Base-by-base conservation (phyloP, 176 grass and related monocot species). In the Secale cereale region DNA sequence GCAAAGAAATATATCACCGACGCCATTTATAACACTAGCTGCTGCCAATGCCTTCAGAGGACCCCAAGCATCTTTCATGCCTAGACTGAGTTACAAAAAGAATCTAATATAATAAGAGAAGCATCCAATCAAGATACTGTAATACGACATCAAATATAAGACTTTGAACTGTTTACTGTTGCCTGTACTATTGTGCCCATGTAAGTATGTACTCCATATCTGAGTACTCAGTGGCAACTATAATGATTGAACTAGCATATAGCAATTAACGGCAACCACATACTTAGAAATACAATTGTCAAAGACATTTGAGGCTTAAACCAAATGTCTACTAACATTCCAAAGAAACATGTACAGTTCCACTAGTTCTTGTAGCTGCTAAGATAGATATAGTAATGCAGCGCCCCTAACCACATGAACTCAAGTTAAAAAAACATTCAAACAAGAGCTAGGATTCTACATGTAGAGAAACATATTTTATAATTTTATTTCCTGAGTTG, bases 21-120 rank as follows among this genome's bases (percentile, higher is more conserved):
- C 59, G 65, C 78, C 87, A 86, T 98, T 98, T 80, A 98, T 65
- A 78, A 88, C 78, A 89, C 88, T 98, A 73, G 96, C 93, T 83
- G 89, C 89, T 83, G 87, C 67, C 80, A 98, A 91, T 46, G 88
- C 96, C 86, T 92, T 98, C 87, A 98, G 87, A 87, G 96, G 96
- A 79, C 96, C 96, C 96, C 93, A 98, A 74, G 96, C 88, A 87
- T 98, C 93, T 87, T 98, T 98, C 93, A 95, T 98, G 40, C 93
- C 96, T 85, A 98, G 89, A 93, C 96, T 98, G 96, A 79, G 78
- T 78, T 29, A 82, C 26, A 74, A 78, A 74, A 81, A 15, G 1
- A 8, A 86, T 48, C 43, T n/a, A 69, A 46, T 54, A 87, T 74
- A 57, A 85, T 40, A 85, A 77, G 79, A 85, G 23, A 87, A 75